Base-by-base conservation (phyloP, 352 stramenopile species). In the Pythium folliculosum region DNA sequence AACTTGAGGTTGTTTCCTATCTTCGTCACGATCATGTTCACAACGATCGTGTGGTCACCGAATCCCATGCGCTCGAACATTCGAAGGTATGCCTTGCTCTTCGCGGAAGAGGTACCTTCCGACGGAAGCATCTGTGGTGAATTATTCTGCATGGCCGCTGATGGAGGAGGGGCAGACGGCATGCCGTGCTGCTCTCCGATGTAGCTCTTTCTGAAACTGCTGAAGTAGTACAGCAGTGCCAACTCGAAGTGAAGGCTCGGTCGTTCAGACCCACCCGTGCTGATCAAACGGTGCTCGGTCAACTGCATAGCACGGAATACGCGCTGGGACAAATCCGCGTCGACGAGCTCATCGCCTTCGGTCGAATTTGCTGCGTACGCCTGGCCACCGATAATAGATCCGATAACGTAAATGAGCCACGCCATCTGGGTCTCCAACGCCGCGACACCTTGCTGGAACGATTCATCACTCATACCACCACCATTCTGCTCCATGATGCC, bases 1-100 rank as follows among this genome's bases (percentile, higher is more conserved):
- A 98, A 99, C 82, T 99, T 99, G 25, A 99, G 85, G 77, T 99
- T 99, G 75, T 99, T 99, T 69, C 96, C 96, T 60, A 99, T 91
- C 82, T 99, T 99, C 37, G 95, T 99, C 27, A 99, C 92, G 69
- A 99, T 98, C 70, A 99, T 97, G 78, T 99, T 99, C 60, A 98
- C 96, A 21, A 99, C 96, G 48, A 95, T 82, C 37, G 93, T 98
- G 78, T 99, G 96, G 76, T 99, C 96, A 10, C 97, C 97, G 74
- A 99, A 90, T 54, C 94, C 96, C 81, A 99, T 92, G 58, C 95
- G 87, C 60, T 99, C 97, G 75, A 99, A 99, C 90, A 99, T 98
- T 60, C 94, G 89, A 76, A 97, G 80, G 76, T 98, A 99, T 45
- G 97, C 88, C 80, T 98, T 98, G 85, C 96, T 87, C 71, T 98